Base-by-base conservation (phyloP, 805 yeast genomes). In the Torulaspora microellipsoides region DNA sequence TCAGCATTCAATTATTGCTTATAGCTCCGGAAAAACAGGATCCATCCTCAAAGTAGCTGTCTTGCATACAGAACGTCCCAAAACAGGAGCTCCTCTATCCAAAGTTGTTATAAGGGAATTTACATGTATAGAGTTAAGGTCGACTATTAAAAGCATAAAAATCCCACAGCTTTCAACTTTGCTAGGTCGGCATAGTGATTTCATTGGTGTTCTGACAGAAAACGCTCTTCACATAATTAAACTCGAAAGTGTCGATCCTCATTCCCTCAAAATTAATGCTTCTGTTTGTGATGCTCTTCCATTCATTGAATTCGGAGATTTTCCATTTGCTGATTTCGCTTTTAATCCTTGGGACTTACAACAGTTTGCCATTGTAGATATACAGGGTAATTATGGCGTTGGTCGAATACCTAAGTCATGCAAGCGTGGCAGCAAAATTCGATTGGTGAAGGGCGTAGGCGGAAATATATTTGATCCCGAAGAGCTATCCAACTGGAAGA, bases 401-500 rank as follows among this genome's bases (percentile, higher is more conserved):
- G 73, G 73, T 55, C 51, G 54, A 12, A 47, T 54, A 48, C 67
- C 51, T 15, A 43, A 30, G 17, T 47, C 31, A 17, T 49, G 46
- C 14, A 47, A 40, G 13, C 25, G 41, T 14, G 40, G 42, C 2
- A 35, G 30, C 8, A 34, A 44, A 15, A 36, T 39, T 9, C 40
- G 46, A 7, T 31, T 51, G 13, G 27, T 52, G 7, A 45, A 41
- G 10, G 40, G 51, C 15, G 23, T 37, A 8, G 35, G 45, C 13
- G 68, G 67, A 2, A 42, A 67, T 7, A 58, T 70, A 9, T 57
- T 65, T 38, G 78, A 77, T 47, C 68, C 74, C 0, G 65, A 64
- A 1, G 85, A 80, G 42, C 50, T 80, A 1, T 81, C 87, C 0
- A 66, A 68, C 27, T 80, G 82, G 72, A 80, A 75, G 47, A 68